Percentiles rank a stretch among this genome's conserved stretches.
These are phyloP conservation scores for Linum tenue DNA, from an alignment of 345 rosid genomes.

Conservation along the genomic window DNA sequence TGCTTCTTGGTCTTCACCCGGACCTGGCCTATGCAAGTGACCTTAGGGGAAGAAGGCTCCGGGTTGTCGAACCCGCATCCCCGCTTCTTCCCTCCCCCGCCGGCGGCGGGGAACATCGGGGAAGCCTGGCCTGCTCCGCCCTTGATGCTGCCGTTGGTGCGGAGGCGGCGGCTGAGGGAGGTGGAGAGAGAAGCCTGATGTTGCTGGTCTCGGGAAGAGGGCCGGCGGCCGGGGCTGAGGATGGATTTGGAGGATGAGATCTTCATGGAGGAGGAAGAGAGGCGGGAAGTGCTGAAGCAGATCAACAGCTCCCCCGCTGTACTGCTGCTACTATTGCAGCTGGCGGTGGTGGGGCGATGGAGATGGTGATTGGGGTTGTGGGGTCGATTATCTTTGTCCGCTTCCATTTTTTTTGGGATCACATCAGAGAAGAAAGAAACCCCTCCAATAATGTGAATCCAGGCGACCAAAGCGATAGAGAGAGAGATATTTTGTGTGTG, in stretches of 20 bases:
- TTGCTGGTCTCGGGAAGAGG: slow-evolving; percentile 27
- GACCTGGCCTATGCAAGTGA: slow-evolving; percentile 97
- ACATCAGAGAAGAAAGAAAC: not conserved
- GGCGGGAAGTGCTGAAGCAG: slow-evolving; percentile 68
- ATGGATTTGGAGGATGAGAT: slow-evolving; percentile 68
- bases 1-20: slow-evolving; percentile 94
- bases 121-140: slow-evolving; percentile 55
- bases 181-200: slow-evolving; percentile 74
- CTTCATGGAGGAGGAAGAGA: slow-evolving; percentile 87
- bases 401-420: slow-evolving; percentile 7
- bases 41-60: slow-evolving; percentile 91
- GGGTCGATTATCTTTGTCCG: slow-evolving; percentile 62
- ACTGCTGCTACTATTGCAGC: slow-evolving; percentile 17
- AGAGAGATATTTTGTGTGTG: no score
- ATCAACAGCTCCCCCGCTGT: slow-evolving; percentile 57
- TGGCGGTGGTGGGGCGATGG: slow-evolving; percentile 53
- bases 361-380: slow-evolving; percentile 47
- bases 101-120: slow-evolving; percentile 64
- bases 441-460: not conserved
- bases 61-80: slow-evolving; percentile 63
- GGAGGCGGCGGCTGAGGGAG: slow-evolving; percentile 68
- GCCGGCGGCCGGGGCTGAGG: slow-evolving; percentile 54
- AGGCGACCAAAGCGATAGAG: no score
- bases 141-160: slow-evolving; percentile 60
- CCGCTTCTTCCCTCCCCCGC: slow-evolving; percentile 32